These are phyloP conservation scores for Zasmidium angulare DNA, from an alignment of 2,329 filamentous ascomycete genomes.

Conservation along the genomic window DNA sequence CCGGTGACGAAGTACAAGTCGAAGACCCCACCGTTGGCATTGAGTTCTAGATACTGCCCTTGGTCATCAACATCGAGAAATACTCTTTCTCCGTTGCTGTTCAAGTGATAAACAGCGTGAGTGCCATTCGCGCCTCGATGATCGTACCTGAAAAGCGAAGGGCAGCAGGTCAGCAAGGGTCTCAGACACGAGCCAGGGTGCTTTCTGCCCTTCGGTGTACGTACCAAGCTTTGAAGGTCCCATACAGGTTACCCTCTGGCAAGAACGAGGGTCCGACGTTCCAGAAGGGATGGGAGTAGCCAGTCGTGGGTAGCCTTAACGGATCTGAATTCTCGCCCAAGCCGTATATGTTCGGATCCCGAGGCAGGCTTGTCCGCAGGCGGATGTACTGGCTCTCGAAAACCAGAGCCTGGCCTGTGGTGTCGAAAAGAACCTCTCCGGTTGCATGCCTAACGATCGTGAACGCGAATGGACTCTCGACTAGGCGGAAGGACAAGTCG, in stretches of 20 bases:
- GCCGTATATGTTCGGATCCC: conserved; percentile 71
- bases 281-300: conserved; percentile 54
- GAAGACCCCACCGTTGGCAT: conserved; percentile 72
- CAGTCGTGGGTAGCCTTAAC: conserved; percentile 23
- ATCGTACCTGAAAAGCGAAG: conserved; percentile 77
- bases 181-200: conserved; percentile 65
- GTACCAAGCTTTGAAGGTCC: conserved; percentile 70
- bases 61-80: conserved; percentile 63
- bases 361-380: conserved; percentile 68
- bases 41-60: conserved; percentile 75
- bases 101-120: conserved; percentile 70
- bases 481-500: conserved; percentile 56
- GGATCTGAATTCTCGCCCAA: conserved; percentile 75
- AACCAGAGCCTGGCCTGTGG: conserved; percentile 63
- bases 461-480: conserved; percentile 66
- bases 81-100: conserved; percentile 74
- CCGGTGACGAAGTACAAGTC: conserved; percentile 61
- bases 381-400: conserved; percentile 79
- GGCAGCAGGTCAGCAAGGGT: conserved; percentile 72
- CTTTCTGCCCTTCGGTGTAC: conserved; percentile 61
- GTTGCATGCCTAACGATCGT: conserved; percentile 59
- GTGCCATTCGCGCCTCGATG: conserved; percentile 58
- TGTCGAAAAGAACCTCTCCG: conserved; percentile 66
- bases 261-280: conserved; percentile 2
- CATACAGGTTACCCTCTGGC: conserved; percentile 61